Evolutionary conservation across 78 protist genomes (phyloP), one percentile per base, ranked within the genome.

Genomic region (Corallochytrium limacisporum): DNA sequence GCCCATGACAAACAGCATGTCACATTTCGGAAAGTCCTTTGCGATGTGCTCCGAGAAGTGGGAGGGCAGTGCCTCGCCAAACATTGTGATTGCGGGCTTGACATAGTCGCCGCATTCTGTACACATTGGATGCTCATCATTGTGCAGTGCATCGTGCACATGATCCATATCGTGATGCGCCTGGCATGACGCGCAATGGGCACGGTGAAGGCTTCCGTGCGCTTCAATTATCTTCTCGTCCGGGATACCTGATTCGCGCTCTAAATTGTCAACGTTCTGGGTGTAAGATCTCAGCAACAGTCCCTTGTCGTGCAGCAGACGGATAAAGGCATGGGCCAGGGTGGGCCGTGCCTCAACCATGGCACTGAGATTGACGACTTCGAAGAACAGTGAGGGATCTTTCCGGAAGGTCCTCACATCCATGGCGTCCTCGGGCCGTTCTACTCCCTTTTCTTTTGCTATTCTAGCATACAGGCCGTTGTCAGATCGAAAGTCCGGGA

Each of bases 1-100:
- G 5, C 84, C 84, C 15, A 62, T 57, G 53, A 78, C 77, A 35
- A 78, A 40, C 33, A 78, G 44, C 29, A 70, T 15, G 53, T 78
- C 84, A 26, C 60, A 8, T 12, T 3, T 5, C 24, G 4, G 32
- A 40, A 16, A 1, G 56, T 67, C 57, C 38, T 24, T 35, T 38
- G 1, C 13, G 42, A 3, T 9, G 39, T 39, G 26, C 28, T 61
- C 57, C 31, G 2, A 0, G 74, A 63, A 78, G 49, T 4, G 42
- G 36, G 39, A 18, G 33, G 79, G 79, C 18, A 78, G 59, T 15
- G 26, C n/a, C 50, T 69, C 82, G 44, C 65, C 75, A 36, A 77
- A 77, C 32, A 68, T 61, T 28, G 49, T 62, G 47, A 77, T 29
- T 57, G 51, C 76, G 31, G 82, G 76, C 61, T 65, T 62, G 37